Base-by-base conservation (phyloP, 116 monocot genomes). In the Trichopus zeylanicus region DNA sequence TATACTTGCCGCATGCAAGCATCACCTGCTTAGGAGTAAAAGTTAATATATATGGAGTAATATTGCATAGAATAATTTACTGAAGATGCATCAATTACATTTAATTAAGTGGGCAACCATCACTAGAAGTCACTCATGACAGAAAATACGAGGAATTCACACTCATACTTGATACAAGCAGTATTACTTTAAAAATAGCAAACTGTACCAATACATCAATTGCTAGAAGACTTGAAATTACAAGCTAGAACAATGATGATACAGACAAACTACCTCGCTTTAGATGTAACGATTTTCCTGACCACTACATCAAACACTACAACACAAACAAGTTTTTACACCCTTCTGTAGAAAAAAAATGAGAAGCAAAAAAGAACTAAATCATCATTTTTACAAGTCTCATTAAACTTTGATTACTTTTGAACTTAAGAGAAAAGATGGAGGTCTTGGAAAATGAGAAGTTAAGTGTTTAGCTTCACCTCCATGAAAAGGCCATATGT, bases 401-500 rank as follows among this genome's bases (percentile, higher is more conserved):
- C 42, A 13, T 13, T 15, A 13, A 3, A 42, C 2, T n/a, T 1
- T 42, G 42, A 42, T 16, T 42, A 42, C 13, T 15, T 42, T 42
- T n/a, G n/a, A n/a, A n/a, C n/a, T n/a, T n/a, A n/a, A n/a, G 42
- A 42, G 13, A 13, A 18, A 18, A 1, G 12, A n/a, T 13, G 12
- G 18, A 13, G 42, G 5, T 49, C 0, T 0, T 25, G 4, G 7
- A 49, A 69, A 6, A 29, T 59, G 22, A 3, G 23, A 48, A 51
- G 10, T 38, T 0, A 23, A 32, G 23, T 59, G 3, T 34, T 38
- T 31, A 67, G 46, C 10, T 46, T 46, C 84, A 90, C 95, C 84
- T 95, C 95, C 95, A 90, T 95, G 27, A 81, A 72, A 65, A 95
- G 91, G 27, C 95, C 95, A 72, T 83, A 86, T 54, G 91, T 95